Evolutionary conservation across 2,329 filamentous ascomycete genomes (phyloP), one percentile per base, ranked within the genome.

Genomic region (Alternaria brassicicola): DNA sequence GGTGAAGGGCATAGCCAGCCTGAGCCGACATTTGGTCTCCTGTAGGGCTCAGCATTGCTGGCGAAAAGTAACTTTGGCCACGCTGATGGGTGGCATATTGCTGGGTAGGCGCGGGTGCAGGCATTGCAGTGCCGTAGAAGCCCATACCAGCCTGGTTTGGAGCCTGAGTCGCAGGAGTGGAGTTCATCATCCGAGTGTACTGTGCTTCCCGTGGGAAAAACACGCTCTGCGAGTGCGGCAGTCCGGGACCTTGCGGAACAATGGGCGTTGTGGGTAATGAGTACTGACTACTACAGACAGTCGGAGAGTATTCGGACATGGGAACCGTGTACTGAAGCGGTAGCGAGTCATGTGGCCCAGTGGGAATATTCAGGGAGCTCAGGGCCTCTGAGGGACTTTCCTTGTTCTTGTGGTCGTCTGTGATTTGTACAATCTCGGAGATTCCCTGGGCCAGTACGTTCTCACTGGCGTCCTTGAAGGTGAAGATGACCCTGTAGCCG

Each of bases 401-500:
- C 61, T 73, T 74, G 65, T 76, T 97, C 80, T 98, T 98, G 81
- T 98, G 94, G 72, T 99, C 94, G 74, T 99, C 94, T 1, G 95
- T 98, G 63, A 98, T 97, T 85, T 97, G 94, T 64, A 98, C 96
- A 88, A 19, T 92, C 92, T 75, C 71, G 4, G 74, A 76, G 64
- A 97, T 89, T 51, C 88, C 87, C 78, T 99, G 94, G 6, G 92
- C 91, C 41, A 98, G 81, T 30, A 97, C 81, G 42, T 88, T 87
- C 68, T 89, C 90, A 63, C 87, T 81, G 71, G 86, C 86, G 77
- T 97, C 92, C 73, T 93, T 96, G 71, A 99, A 84, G 1, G 94
- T 98, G 78, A 98, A 96, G 63, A 99, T 96, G 69, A 98, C 93
- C 69, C 82, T 85, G 78, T 97, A 99, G 2, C 94, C 94, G 8